phyloP scores from a whole-genome alignment of 768 basidiomycete species.

The Cystoderma amianthinum region DNA sequence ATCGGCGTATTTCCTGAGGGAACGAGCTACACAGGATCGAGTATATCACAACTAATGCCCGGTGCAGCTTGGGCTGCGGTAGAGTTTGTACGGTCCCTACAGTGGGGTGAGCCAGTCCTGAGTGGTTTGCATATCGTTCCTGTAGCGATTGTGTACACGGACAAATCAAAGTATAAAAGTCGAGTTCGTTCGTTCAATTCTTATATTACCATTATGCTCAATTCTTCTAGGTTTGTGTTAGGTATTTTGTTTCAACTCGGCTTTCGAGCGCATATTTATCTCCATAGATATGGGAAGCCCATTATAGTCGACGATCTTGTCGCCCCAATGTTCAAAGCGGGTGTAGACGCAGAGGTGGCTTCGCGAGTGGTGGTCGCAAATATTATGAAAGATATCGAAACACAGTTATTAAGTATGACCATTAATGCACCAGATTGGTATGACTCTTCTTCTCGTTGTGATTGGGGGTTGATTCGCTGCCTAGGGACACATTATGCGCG shows the following conservation, averaged over 20 bases:
- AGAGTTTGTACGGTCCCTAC: conserved; percentile 47
- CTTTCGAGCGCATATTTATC: background rate
- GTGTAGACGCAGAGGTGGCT: no score
- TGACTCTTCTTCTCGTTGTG: conserved; percentile 7
- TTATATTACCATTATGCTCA: background rate
- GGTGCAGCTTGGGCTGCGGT: conserved; percentile 70
- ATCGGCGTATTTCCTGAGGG: conserved; percentile 70
- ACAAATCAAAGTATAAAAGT: conserved; percentile 61
- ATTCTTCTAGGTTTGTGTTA: background rate
- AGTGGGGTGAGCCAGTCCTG: conserved; percentile 11
- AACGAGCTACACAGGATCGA: conserved; percentile 40
- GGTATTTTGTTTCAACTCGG: background rate
- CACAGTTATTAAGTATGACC: conserved; percentile 41
- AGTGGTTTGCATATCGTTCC: conserved; percentile 45
- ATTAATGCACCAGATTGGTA: conserved; percentile 69
- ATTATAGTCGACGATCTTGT: conserved; percentile 44
- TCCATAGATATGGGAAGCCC: conserved; percentile 44
- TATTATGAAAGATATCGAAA: conserved; percentile 45
- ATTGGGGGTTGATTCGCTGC: conserved; percentile 4
- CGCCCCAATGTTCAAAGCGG: conserved; percentile 31
- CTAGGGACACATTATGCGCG: conserved; percentile 56
- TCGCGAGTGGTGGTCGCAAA: conserved; percentile 48
- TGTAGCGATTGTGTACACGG: conserved; percentile 62
- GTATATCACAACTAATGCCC: conserved; percentile 44
- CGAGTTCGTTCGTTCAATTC: conserved; percentile 26